Evolutionary conservation across 805 yeast species (phyloP), one percentile per base, ranked within the genome.

Genomic region (Clavispora carvajalis): DNA sequence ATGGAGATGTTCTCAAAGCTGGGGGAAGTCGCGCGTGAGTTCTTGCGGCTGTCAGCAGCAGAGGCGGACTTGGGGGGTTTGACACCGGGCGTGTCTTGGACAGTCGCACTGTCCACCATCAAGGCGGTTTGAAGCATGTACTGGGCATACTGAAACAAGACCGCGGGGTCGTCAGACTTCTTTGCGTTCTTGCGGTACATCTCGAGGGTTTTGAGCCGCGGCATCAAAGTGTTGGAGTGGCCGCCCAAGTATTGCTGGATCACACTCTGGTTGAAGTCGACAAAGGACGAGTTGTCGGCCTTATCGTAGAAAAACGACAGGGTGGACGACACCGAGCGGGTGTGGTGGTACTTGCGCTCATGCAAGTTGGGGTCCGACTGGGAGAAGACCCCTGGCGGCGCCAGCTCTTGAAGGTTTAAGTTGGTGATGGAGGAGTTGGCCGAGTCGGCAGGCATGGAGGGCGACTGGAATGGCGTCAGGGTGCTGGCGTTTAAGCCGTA

Each of bases 91-190:
- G 16, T 21, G 21, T 7, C 25, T n/a, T 18, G 21, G n/a, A 41
- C 23, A 12, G 38, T 38, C 7, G 60, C 62, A 18, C 57, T 54
- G 36, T 67, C 79, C 44, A 83, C 71, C 15, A 83, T 64, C 38
- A 90, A 69, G 1, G 95, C 95, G 1, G 95, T 85, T 59, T 86
- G 91, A 38, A 88, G 65, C 81, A 86, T 82, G 59, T 85, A 87
- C 62, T 88, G 93, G 1, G 97, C 96, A 58, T 86, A 89, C 55
- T 88, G 88, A 60, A 88, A 87, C 51, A 89, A 74, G n/a, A 87
- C 82, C 15, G 76, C 79, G 0, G 96, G 95, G 55, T 91, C 96
- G 54, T 81, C 82, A 16, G 88, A 77, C 53, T 82, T 85, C 52
- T 82, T 82, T 5, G 95, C 96, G 56, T 87, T 90, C 49, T 82